Evolutionary conservation across 352 stramenopile genomes (phyloP).

Genomic region (Aphanomyces stellatus): DNA sequence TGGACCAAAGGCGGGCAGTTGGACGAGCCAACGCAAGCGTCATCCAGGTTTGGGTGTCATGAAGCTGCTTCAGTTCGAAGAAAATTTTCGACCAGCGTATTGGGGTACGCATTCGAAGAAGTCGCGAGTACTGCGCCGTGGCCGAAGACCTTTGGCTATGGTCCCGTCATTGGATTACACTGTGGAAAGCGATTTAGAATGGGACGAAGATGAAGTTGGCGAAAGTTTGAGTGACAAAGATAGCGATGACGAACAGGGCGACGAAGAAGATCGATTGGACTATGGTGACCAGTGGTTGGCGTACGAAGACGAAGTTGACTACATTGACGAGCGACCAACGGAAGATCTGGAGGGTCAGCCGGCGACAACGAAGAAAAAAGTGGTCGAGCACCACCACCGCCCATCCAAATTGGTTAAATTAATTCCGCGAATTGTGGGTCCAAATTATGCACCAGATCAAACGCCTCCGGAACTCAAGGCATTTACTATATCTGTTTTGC

Average conservation of each 20-base stretch:
- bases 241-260: constrained; percentile 58
- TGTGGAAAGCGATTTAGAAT: constrained; percentile 82
- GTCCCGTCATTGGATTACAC: constrained; percentile 61
- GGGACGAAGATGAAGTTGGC: constrained; percentile 81
- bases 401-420: constrained; percentile 59
- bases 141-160: constrained; percentile 53
- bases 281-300: constrained; percentile 80
- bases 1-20: constrained; percentile 22
- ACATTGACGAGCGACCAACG: constrained; percentile 27
- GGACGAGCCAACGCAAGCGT: constrained; percentile 41
- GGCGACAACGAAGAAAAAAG: constrained; percentile 21
- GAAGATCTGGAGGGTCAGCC: constrained; percentile 8
- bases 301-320: constrained; percentile 84
- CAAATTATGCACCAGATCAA: constrained; percentile 25
- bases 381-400: constrained; percentile 41
- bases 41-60: constrained; percentile 59
- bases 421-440: constrained; percentile 49
- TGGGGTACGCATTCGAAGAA: constrained; percentile 64
- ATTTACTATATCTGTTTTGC: neutral
- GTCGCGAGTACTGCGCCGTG: constrained; percentile 44
- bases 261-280: constrained; percentile 47
- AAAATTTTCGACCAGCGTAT: constrained; percentile 74
- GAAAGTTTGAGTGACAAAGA: constrained; percentile 69
- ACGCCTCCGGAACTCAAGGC: neutral
- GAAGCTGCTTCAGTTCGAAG: constrained; percentile 83